Evolutionary conservation across 139 green algal species (phyloP), one percentile per base, ranked within the genome.

Genomic region (Pseudopediastrum boryanum): DNA sequence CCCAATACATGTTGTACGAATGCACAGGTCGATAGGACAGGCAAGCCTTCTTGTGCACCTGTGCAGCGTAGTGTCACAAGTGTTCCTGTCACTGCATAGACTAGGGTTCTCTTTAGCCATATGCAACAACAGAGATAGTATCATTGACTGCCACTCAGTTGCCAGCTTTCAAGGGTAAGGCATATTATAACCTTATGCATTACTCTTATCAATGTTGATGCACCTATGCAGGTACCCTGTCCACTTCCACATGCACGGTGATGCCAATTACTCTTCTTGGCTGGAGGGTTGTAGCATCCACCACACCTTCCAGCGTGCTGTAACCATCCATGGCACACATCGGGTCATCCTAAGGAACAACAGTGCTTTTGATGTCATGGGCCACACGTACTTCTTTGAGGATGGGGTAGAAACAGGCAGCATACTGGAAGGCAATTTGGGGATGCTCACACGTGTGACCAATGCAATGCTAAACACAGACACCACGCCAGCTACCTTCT

Each of bases 221-320:
- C 72, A 33, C 25, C 4, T 7, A 2, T 48, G 8, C 66, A 80
- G 90, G 29, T 95, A 95, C 75, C 83, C 88, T 4, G 80, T 95
- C 43, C 91, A 95, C 78, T 93, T 92, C 81, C 91, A 95, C 84
- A 85, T 95, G 82, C 81, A 89, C 35, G 86, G 86, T 43, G 71
- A 80, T 36, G 48, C 59, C 0, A 31, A 19, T 1, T 86, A 76
- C 54, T 43, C 72, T 27, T 82, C 59, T 7, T 92, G 85, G 79
- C 62, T 94, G 38, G 65, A 59, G 16, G 78, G 81, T 52, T 90
- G 83, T 75, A 63, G 78, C 44, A 82, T 94, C 31, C 86, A 90
- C 77, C 66, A 90, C 78, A 87, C 88, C 46, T 94, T 85, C 78
- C 87, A 94, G 51, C 83, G 90, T 29, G 90, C 86, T 9, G 66